Percentiles rank a stretch among this genome's conserved stretches.
These are phyloP conservation scores for Aspergillus sp. DNA, from an alignment of 2,329 filamentous ascomycete genomes.

Conservation along the genomic window DNA sequence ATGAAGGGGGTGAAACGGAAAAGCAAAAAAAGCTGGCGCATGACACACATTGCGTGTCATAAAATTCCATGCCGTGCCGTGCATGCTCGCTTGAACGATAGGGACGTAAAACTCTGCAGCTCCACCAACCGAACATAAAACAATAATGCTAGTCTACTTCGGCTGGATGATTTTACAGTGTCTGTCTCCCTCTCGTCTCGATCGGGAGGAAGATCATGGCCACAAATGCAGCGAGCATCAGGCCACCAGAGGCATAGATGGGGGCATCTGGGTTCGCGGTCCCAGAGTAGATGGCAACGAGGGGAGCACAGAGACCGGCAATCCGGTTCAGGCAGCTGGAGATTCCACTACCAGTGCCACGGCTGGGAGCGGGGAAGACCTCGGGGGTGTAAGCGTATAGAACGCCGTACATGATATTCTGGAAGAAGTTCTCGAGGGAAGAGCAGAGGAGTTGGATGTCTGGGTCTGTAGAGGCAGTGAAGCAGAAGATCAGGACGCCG, in stretches of 20 bases:
- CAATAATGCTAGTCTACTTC: not conserved
- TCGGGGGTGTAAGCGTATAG: constrained; percentile 61
- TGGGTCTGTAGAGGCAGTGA: constrained; percentile 51
- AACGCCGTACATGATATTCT: constrained; percentile 58
- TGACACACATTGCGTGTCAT: not conserved
- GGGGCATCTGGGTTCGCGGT: constrained; percentile 41
- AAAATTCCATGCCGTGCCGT: not conserved
- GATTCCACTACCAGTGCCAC: constrained; percentile 56
- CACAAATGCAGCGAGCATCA: constrained; percentile 47
- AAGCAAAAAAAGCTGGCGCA: not conserved
- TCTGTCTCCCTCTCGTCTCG: constrained; percentile 47
- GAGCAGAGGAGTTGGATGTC: constrained; percentile 52
- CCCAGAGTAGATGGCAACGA: constrained; percentile 45
- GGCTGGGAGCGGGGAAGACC: constrained; percentile 56
- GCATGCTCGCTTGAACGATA: not conserved
- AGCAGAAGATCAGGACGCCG: constrained; percentile 55
- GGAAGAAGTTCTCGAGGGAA: constrained; percentile 58
- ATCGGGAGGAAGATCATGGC: constrained; percentile 48
- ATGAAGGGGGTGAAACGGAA: not conserved
- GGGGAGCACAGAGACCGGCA: constrained; percentile 44
- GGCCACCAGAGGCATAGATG: constrained; percentile 45
- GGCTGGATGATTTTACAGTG: constrained; percentile 27
- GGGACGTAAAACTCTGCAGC: not conserved
- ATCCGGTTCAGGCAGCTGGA: constrained; percentile 47
- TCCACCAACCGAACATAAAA: too few species aligned